These are phyloP conservation scores for Orbilia brochopaga DNA, from an alignment of 2,329 filamentous ascomycete species.

Conservation along the genomic window DNA sequence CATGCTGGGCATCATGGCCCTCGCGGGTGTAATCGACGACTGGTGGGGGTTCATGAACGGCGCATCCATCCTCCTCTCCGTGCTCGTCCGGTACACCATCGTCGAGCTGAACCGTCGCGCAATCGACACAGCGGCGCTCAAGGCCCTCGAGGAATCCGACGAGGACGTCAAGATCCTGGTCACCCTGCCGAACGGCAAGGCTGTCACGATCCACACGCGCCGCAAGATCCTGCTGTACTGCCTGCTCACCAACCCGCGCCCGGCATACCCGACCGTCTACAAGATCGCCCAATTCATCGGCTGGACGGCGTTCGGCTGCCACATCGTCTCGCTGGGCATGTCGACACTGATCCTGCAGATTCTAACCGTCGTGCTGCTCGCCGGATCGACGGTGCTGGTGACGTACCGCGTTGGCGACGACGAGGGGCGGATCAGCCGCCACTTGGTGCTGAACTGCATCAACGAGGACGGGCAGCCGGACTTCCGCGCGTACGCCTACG, in stretches of 20 bases:
- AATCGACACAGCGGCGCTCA: background rate
- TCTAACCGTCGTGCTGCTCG: background rate
- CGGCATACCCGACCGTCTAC: background rate
- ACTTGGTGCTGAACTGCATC: background rate
- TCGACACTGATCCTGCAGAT: background rate
- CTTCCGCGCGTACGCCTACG: background rate
- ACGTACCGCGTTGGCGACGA: background rate
- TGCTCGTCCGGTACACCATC: background rate
- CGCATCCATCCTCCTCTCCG: constrained; percentile 19
- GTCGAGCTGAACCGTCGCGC: constrained; percentile 1
- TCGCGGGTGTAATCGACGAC: constrained; percentile 3
- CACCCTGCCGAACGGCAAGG: background rate
- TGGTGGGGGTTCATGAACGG: constrained; percentile 29
- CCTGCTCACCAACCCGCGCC: background rate
- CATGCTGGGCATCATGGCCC: no score
- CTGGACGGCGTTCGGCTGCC: background rate
- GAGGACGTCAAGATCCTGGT: background rate
- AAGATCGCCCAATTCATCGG: background rate
- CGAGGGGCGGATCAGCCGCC: background rate
- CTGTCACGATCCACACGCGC: background rate
- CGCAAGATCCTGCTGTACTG: background rate
- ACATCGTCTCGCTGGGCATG: background rate
- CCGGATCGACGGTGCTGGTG: background rate
- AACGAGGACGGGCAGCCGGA: background rate
- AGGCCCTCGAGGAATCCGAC: background rate